Evolutionary conservation across 495 filamentous ascomycete genomes (phyloP), one percentile per base, ranked within the genome.

Genomic region (Penicillium silybi): DNA sequence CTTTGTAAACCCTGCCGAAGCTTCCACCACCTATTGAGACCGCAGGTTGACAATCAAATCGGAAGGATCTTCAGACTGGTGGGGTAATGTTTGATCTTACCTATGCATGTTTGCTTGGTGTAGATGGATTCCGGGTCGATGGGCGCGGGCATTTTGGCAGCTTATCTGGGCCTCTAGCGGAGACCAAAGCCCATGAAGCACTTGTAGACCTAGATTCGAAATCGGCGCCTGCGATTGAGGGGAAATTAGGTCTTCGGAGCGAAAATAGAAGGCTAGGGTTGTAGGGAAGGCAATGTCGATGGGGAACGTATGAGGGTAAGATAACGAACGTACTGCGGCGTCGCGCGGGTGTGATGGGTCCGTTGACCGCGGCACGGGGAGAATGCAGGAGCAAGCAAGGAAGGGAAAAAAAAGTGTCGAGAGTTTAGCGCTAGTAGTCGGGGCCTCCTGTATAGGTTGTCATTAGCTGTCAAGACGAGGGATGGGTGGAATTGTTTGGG

Each of bases 1-100:
- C 92, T 82, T 96, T 97, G 78, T 89, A 97, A 41, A 97, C 92
- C 68, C 89, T 89, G 50, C 92, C 92, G 70, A 97, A 97, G 66
- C 92, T 96, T 17, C 92, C 92, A 59, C 92, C 92, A 43, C 82
- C 82, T 82, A 41, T 17, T 8, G 45, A 32, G 15, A 29, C 1
- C 20, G n/a, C 7, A 15, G 26, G 32, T 58, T 37, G 59, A 52
- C n/a, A 50, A 50, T 13, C 23, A 2, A 10, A 8, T 11, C 4
- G 15, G 4, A 41, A 9, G 39, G 48, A 3, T 34, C 13, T 37
- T 18, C 2, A 19, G 16, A 17, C 23, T n/a, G 26, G 46, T 39
- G 22, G 19, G 10, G 16, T 20, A 13, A 3, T 32, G 10, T 23
- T 10, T 5, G 11, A 25, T 68, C 83, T 49, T 75, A 95, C 90